phyloP scores from a whole-genome alignment of 495 filamentous ascomycete genomes.

The Evansstolkia leycettana region DNA sequence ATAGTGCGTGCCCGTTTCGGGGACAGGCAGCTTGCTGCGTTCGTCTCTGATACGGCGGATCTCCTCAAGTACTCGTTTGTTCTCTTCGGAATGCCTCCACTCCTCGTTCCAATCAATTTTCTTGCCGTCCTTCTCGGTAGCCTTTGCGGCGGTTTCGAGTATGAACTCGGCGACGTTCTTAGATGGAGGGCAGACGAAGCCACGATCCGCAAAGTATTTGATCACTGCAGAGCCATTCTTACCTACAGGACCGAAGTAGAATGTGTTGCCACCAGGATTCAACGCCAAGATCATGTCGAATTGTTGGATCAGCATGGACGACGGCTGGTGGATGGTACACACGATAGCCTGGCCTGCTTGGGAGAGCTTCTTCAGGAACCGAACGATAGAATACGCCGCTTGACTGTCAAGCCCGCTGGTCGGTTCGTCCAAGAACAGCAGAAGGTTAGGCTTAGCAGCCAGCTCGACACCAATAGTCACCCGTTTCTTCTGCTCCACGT shows the following conservation, averaged over 20 bases:
- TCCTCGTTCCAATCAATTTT: slow-evolving; percentile 57
- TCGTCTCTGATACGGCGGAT: slow-evolving; percentile 47
- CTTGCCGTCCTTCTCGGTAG: slow-evolving; percentile 35
- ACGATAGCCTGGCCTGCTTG: slow-evolving; percentile 63
- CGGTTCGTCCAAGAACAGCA: slow-evolving; percentile 76
- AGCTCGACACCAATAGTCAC: slow-evolving; percentile 90
- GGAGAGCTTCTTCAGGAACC: slow-evolving; percentile 74
- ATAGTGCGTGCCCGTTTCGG: slow-evolving; percentile 24
- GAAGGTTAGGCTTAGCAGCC: slow-evolving; percentile 68
- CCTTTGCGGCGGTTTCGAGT: slow-evolving; percentile 64
- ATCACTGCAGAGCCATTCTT: slow-evolving; percentile 47
- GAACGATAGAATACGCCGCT: slow-evolving; percentile 68
- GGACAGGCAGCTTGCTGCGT: slow-evolving; percentile 34
- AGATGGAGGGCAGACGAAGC: slow-evolving; percentile 43
- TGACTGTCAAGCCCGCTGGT: slow-evolving; percentile 79
- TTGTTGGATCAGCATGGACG: slow-evolving; percentile 56
- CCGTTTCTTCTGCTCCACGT: slow-evolving; percentile 57
- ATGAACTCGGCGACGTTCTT: slow-evolving; percentile 84
- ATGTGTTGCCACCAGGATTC: slow-evolving; percentile 56
- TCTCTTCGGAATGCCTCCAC: slow-evolving; percentile 52
- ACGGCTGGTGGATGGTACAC: slow-evolving; percentile 77
- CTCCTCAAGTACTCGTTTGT: slow-evolving; percentile 38
- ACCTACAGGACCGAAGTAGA: slow-evolving; percentile 65
- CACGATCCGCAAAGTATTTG: slow-evolving; percentile 54
- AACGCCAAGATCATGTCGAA: slow-evolving; percentile 68